Evolutionary conservation across 306 rosid species (phyloP), one percentile per base, ranked within the genome.

Genomic region (Trifolium pratense): DNA sequence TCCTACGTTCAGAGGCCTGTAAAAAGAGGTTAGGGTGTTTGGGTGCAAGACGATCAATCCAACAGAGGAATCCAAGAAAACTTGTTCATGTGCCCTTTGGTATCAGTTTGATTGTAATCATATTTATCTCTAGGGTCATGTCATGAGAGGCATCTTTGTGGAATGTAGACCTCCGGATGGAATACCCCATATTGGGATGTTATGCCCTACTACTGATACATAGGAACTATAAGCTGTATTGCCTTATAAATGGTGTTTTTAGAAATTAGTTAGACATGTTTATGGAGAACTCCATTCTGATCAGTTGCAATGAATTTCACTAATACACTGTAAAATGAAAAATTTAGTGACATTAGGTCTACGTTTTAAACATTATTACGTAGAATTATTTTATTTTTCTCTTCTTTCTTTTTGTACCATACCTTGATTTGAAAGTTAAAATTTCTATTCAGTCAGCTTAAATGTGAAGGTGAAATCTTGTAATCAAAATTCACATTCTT

Each of bases 1-100:
- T 91, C 99, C 16, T 91, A 95, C 14, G 97, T 91, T 68, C 99
- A 91, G 75, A 87, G 99, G 89, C 99, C 99, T 0, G 96, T 95
- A 43, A 95, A 95, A 80, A 89, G 89, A 72, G 97, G 97, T 70
- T 95, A 88, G 85, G 70, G 65, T 74, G 60, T 68, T 32, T 49
- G 68, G 32, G 48, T 17, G 31, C 40, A 40, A 1, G 40, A 2
- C 37, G 66, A 75, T 69, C 39, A 32, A 48, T 46, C 46, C 20
- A 56, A 73, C 78, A 16, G n/a, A n/a, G 71, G 43, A 68, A 21
- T 58, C 32, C 37, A 25, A 58, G 74, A 40, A 45, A 60, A 81
- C 61, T 59, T 37, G 15, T 45, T 71, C 66, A 20, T 56, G 82
- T 71, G 78, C 55, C 80, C 74, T 26, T 32, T 78, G n/a, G 74